phyloP scores from a whole-genome alignment of 1,284 basidiomycete genomes.

The Puccinia novopanici region DNA sequence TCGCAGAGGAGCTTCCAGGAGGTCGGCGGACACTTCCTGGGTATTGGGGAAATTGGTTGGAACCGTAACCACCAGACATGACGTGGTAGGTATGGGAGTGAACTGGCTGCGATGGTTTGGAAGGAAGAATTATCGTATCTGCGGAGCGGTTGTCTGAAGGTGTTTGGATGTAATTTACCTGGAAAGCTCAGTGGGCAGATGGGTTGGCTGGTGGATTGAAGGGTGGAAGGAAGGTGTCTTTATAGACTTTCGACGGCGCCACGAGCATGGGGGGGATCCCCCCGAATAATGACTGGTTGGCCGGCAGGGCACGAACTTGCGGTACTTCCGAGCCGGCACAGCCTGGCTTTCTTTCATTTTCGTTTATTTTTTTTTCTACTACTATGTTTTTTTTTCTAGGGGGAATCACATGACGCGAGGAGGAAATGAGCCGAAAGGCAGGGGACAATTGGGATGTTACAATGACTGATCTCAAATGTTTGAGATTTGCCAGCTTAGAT shows the following conservation, averaged over 20 bases:
- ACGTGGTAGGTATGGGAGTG: background rate
- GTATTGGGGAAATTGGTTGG: slow-evolving; percentile 28
- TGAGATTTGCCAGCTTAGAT: slow-evolving; percentile 20
- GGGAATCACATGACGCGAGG: slow-evolving; percentile 14
- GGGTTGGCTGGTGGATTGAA: background rate
- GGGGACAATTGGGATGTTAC: background rate
- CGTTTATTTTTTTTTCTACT: background rate
- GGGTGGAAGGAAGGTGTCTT: slow-evolving; percentile 1
- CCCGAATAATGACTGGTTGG: background rate
- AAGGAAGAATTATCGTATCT: background rate
- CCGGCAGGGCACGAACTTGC: slow-evolving; percentile 10
- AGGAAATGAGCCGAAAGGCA: background rate
- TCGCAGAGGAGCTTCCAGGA: background rate
- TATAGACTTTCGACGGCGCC: slow-evolving; percentile 6
- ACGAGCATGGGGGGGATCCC: background rate
- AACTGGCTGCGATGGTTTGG: background rate
- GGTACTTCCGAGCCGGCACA: slow-evolving; percentile 29
- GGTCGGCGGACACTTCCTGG: background rate
- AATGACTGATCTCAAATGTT: slow-evolving; percentile 9
- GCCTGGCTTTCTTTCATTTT: background rate
- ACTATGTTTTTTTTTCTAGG: background rate
- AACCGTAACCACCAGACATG: slow-evolving; percentile 18
- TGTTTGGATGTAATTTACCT: background rate
- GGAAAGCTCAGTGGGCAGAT: background rate
- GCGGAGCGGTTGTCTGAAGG: background rate